Evolutionary conservation across 2,329 filamentous ascomycete species (phyloP), one percentile per base, ranked within the genome.

Genomic region (Stachybotrys elegans): DNA sequence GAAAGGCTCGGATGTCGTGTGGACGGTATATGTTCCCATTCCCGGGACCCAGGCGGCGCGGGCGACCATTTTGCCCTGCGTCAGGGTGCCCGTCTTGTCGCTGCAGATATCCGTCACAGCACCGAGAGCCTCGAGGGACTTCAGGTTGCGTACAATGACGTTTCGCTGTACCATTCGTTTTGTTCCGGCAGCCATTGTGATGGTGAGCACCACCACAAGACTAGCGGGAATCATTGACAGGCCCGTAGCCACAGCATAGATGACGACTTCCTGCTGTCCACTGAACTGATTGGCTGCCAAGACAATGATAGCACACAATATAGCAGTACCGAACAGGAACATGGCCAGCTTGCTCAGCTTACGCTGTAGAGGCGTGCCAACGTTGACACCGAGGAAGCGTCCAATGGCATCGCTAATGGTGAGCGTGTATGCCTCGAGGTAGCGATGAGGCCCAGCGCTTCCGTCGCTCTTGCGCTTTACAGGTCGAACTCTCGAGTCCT

Each of bases 241-340:
- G 48, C 67, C 68, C 19, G 70, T 69, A 13, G 66, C 69, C 20
- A 72, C 68, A n/a, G 66, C 69, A 47, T 71, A 72, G 46, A 72
- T 83, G 51, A 84, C 79, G 48, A 84, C 79, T 51, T 83, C 78
- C 22, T 72, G 69, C 23, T 70, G 63, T 27, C 63, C 60, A n/a
- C 68, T 62, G 58, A 79, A 81, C 2, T 71, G 53, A 61, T 84
- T 86, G 43, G 83, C 78, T 6, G 71, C 83, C 37, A 86, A 73
- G 31, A 86, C 83, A 52, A 88, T 79, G 51, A 88, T 76, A 8
- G 83, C 83, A 48, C 83, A 84, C 21, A 87, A 55, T 12, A 88
- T 76, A 3, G 84, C 84, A 42, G 85, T 75, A 22, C 70, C 72
- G 56, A 88, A 86, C 2, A 87, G 73, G 3, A 84, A 60, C 16